Base-by-base conservation (phyloP, 2,329 filamentous ascomycete genomes). In the Hymenotorrendiella dingleyae region DNA sequence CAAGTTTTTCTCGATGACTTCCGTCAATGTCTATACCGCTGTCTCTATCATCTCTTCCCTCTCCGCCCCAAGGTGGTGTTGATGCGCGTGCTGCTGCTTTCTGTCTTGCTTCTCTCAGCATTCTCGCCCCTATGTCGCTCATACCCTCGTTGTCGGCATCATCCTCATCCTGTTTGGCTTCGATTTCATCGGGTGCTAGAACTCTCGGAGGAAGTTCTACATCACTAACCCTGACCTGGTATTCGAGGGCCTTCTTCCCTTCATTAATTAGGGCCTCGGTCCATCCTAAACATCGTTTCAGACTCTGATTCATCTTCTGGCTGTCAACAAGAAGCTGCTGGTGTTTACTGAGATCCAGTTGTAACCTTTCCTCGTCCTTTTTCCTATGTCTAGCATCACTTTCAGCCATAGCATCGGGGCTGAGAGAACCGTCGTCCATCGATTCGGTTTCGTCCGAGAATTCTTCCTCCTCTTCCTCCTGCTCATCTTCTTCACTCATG, bases 301-400 rank as follows among this genome's bases (percentile, higher is more conserved):
- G 75, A 62, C 86, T 94, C 62, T 94, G 86, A 60, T 96, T 97
- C 72, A 97, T 89, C 67, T 89, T 94, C 59, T 96, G 89, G 53
- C 85, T 93, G 61, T 95, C 90, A 28, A 89, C 71, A 7, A 98
- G 76, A 1, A 97, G 71, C 58, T 95, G 84, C 53, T 89, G 86
- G 62, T 98, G 93, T 60, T 90, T 91, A 3, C 82, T 76, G 1
- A 98, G 73, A 63, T 98, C 93, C 4, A 89, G 73, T 54, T 84
- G 78, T n/a, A 97, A 71, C 22, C 87, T 79, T 53, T 83, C 83
- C 61, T 95, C 88, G 52, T 97, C 91, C 40, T 77, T 76, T 36
- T 78, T 74, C n/a, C 80, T 74, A 48, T 86, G 70, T 57, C 72
- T 54, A 56, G 70, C 46, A 64, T 78, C 58, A 54, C 62, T 61